Percentiles rank a stretch among this genome's conserved stretches.
phyloP scores from a whole-genome alignment of 331 rosid genomes.

The Rhamnella rubrinervis region DNA sequence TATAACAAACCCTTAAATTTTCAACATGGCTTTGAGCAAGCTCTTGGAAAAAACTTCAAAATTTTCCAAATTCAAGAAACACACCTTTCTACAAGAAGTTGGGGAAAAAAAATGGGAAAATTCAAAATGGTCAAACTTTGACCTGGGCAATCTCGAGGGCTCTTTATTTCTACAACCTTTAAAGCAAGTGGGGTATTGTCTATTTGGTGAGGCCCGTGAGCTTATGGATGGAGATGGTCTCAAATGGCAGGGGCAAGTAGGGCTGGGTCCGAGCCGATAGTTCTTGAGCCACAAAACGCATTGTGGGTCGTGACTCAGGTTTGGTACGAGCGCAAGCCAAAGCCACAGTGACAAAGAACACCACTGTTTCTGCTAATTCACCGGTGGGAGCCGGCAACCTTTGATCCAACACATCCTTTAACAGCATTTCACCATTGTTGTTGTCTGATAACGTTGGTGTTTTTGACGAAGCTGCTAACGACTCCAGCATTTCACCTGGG shows the following conservation, averaged over 20 bases:
- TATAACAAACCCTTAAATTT: too few relatives aligned
- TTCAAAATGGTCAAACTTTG: background rate
- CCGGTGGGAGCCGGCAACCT: constrained; percentile 45
- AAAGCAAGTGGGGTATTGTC: background rate
- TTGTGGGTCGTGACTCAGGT: constrained; percentile 60
- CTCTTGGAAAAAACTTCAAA: too few relatives aligned
- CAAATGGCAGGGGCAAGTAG: constrained; percentile 39
- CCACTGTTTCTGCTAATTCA: constrained; percentile 38
- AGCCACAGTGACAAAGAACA: constrained; percentile 37
- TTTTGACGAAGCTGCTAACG: constrained; percentile 18
- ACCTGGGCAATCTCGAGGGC: background rate
- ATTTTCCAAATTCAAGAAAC: too few relatives aligned
- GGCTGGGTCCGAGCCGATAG: constrained; percentile 36
- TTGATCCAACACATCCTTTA: constrained; percentile 58
- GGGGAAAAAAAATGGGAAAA: too few relatives aligned
- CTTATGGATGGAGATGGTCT: constrained; percentile 37
- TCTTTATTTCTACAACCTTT: too few relatives aligned
- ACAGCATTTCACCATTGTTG: constrained; percentile 8
- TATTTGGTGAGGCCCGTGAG: constrained; percentile 33
- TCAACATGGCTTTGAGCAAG: too few relatives aligned
- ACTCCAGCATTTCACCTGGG: constrained; percentile 44
- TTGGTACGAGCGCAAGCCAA: constrained; percentile 49
- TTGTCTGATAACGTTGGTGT: constrained; percentile 10
- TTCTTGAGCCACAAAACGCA: constrained; percentile 70
- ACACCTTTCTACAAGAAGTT: too few relatives aligned